Evolutionary conservation across 2,329 filamentous ascomycete species (phyloP).

Genomic region (Fusarium sp.): DNA sequence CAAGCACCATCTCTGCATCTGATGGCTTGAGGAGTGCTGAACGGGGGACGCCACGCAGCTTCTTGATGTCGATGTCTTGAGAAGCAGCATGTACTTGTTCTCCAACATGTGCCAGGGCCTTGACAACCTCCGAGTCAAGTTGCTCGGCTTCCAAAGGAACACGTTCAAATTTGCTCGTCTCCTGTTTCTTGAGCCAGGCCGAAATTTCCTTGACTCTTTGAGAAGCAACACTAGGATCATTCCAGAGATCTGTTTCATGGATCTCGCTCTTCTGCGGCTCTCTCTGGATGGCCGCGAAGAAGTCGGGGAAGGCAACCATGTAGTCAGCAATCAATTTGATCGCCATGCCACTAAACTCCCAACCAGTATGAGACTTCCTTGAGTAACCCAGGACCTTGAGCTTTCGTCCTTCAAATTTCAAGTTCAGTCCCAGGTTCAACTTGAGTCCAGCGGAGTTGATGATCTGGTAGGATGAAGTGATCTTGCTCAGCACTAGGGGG

Average conservation of each 20-base stretch:
- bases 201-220: constrained; percentile 93
- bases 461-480: constrained; percentile 94
- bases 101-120: constrained; percentile 82
- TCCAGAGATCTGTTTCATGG: constrained; percentile 88
- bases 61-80: constrained; percentile 73
- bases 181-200: constrained; percentile 91
- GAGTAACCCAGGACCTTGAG: constrained; percentile 97
- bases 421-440: constrained; percentile 92
- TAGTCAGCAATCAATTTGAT: constrained; percentile 87
- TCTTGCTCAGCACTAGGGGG: constrained; percentile 91
- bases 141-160: constrained; percentile 98
- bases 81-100: constrained; percentile 72
- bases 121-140: constrained; percentile 91
- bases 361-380: constrained; percentile 85
- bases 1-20: constrained; percentile 93
- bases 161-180: constrained; percentile 92
- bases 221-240: constrained; percentile 78
- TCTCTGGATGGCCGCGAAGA: constrained; percentile 88
- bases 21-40: constrained; percentile 91
- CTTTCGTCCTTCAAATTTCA: constrained; percentile 97
- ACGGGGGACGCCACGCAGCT: constrained; percentile 85
- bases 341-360: constrained; percentile 94
- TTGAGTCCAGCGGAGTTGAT: constrained; percentile 82
- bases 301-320: constrained; percentile 95
- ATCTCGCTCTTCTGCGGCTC: constrained; percentile 91